Evolutionary conservation across 1,139 yeast genomes (phyloP).

Genomic region (Blastobotrys indianensis): DNA sequence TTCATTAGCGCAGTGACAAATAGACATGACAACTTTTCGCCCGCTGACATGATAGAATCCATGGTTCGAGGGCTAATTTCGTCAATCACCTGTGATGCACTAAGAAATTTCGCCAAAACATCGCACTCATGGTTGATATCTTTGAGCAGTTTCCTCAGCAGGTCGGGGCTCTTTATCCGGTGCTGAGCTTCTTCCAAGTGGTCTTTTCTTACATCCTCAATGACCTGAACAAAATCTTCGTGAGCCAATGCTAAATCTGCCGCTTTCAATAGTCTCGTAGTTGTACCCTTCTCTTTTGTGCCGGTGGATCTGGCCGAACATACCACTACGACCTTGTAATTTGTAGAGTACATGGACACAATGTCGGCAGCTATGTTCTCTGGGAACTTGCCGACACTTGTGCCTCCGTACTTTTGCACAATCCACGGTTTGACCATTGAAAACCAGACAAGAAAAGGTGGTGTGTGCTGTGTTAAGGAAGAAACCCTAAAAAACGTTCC

Average conservation of each 20-base stretch:
- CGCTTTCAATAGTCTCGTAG: constrained; percentile 66
- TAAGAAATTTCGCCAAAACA: constrained; percentile 60
- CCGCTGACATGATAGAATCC: constrained; percentile 87
- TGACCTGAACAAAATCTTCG: constrained; percentile 36
- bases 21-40: constrained; percentile 86
- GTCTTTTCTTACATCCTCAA: constrained; percentile 65
- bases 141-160: constrained; percentile 46
- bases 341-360: constrained; percentile 55
- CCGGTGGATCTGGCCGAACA: constrained; percentile 92
- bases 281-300: constrained; percentile 91
- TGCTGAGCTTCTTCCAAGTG: constrained; percentile 69
- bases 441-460: too few relatives aligned
- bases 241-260: constrained; percentile 68
- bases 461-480: too few relatives aligned
- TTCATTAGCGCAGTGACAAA: constrained; percentile 82
- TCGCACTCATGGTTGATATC: constrained; percentile 63
- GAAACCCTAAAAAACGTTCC: too few relatives aligned
- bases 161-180: constrained; percentile 42
- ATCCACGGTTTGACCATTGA: constrained; percentile 48
- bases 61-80: constrained; percentile 85
- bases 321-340: constrained; percentile 82
- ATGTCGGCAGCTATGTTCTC: constrained; percentile 78
- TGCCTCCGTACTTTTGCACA: constrained; percentile 95
- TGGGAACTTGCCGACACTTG: constrained; percentile 95
- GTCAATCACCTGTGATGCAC: constrained; percentile 87